phyloP scores from a whole-genome alignment of 2,329 filamentous ascomycete species.

The Penicillium thymicola region DNA sequence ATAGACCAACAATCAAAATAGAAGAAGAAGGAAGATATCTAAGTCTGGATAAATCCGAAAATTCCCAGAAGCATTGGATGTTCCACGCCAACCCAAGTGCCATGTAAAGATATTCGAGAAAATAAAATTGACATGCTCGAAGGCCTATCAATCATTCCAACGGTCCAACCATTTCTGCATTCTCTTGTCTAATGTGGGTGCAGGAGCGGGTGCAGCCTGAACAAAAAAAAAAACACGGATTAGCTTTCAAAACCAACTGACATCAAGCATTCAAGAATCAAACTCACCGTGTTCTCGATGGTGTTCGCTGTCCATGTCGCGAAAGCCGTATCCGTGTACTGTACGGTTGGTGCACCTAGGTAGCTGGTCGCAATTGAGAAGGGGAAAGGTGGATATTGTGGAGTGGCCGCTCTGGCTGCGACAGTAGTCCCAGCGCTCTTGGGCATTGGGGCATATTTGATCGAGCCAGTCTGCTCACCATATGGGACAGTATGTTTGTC shows the following conservation, averaged over 20 bases:
- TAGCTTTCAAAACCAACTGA: conserved; percentile 6
- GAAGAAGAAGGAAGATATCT: background rate
- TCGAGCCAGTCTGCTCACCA: conserved; percentile 52
- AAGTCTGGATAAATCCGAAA: background rate
- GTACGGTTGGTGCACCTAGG: conserved; percentile 45
- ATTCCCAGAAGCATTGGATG: background rate
- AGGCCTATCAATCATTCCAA: conserved; percentile 53
- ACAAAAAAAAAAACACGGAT: background rate
- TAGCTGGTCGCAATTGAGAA: conserved; percentile 52
- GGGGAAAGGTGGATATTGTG: conserved; percentile 55
- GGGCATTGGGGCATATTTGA: conserved; percentile 61
- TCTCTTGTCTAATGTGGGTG: conserved; percentile 47
- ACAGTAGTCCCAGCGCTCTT: conserved; percentile 58
- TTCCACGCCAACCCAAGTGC: background rate
- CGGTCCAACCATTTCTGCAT: conserved; percentile 58
- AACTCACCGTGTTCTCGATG: conserved; percentile 58
- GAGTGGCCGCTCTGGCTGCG: conserved; percentile 50
- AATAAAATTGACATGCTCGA: background rate
- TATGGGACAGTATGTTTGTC: conserved; percentile 48
- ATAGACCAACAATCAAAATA: background rate
- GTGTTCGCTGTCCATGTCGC: conserved; percentile 52
- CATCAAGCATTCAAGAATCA: background rate
- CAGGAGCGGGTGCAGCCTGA: conserved; percentile 53
- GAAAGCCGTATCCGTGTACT: conserved; percentile 51
- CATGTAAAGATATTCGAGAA: background rate